phyloP scores from a whole-genome alignment of 2,329 filamentous ascomycete species.

The Pyrenophora graminea region DNA sequence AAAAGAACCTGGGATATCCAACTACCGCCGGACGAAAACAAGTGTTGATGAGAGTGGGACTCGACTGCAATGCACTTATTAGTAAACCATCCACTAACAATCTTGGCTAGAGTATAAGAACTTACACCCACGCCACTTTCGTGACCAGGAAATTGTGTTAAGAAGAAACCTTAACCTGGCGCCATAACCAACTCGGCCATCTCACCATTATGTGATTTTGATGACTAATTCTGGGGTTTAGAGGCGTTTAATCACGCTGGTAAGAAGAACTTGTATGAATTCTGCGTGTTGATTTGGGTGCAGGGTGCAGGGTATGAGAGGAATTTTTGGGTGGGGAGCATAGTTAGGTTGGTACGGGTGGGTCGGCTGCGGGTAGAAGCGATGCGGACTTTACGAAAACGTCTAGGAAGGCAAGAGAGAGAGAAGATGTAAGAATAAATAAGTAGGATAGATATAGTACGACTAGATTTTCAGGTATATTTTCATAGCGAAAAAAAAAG shows the following conservation, averaged over 20 bases:
- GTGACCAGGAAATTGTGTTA: constrained; percentile 37
- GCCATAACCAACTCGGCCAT: constrained; percentile 16
- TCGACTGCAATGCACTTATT: constrained; percentile 19
- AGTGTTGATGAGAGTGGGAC: constrained; percentile 46
- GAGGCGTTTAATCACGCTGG: too few relatives aligned
- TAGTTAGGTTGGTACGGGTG: neutral
- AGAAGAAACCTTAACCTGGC: constrained; percentile 17
- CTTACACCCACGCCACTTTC: constrained; percentile 43
- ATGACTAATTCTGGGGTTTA: neutral
- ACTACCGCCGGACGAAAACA: constrained; percentile 21
- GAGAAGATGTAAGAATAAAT: too few relatives aligned
- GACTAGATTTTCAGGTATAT: too few relatives aligned
- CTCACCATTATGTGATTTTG: constrained; percentile 6
- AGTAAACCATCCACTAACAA: too few relatives aligned
- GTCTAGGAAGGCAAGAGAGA: too few relatives aligned
- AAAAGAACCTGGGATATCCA: constrained; percentile 25
- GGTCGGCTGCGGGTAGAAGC: neutral
- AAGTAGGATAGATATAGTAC: too few relatives aligned
- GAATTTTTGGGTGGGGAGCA: neutral
- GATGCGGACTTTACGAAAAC: too few relatives aligned
- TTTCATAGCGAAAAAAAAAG: too few relatives aligned
- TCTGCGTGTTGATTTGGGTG: neutral
- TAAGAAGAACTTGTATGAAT: neutral
- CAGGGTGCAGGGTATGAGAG: neutral
- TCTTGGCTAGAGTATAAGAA: too few relatives aligned